Percentiles rank a stretch among this genome's conserved stretches.
Conservation (phyloP, 352 stramenopile species). For the Globisporangium heterothallicum region DNA sequence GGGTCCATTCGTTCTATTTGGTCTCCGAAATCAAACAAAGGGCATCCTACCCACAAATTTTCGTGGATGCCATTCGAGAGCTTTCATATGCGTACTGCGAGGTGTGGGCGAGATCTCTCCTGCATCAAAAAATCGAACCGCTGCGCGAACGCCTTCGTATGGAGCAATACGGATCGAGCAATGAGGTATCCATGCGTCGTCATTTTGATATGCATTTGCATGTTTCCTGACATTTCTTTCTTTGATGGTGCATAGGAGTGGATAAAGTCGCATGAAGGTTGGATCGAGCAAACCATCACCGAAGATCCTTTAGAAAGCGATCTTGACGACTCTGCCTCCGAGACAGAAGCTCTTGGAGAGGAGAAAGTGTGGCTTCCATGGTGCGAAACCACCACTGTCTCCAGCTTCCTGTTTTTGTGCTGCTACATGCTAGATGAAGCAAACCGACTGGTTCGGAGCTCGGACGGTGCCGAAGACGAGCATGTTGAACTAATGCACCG, state of each 20-base stretch:
- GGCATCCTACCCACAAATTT: slow-evolving; percentile 36
- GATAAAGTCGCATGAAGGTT: slow-evolving; percentile 68
- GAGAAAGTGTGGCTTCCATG: slow-evolving; percentile 84
- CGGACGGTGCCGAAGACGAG: slow-evolving; percentile 26
- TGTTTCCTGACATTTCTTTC: background rate
- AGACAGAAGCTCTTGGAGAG: slow-evolving; percentile 37
- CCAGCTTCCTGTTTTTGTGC: slow-evolving; percentile 80
- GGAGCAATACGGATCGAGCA: slow-evolving; percentile 67
- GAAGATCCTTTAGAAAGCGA: slow-evolving; percentile 35
- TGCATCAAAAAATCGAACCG: slow-evolving; percentile 61
- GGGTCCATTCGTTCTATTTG: slow-evolving; percentile 55
- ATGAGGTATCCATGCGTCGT: slow-evolving; percentile 43
- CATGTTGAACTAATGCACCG: slow-evolving; percentile 59
- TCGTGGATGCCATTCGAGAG: slow-evolving; percentile 43
- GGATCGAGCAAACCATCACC: slow-evolving; percentile 62
- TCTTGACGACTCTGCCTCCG: slow-evolving; percentile 30
- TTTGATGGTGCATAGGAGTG: slow-evolving; percentile 43
- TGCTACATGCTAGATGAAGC: slow-evolving; percentile 82
- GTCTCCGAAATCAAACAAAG: slow-evolving; percentile 36
- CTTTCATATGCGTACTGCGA: slow-evolving; percentile 69
- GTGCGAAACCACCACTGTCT: slow-evolving; percentile 77
- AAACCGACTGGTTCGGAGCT: slow-evolving; percentile 51
- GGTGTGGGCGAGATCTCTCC: slow-evolving; percentile 45
- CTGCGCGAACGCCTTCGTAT: slow-evolving; percentile 53
- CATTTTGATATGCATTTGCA: background rate